Conservation (phyloP, 2,329 filamentous ascomycete species). For the Coniella lustricola region DNA sequence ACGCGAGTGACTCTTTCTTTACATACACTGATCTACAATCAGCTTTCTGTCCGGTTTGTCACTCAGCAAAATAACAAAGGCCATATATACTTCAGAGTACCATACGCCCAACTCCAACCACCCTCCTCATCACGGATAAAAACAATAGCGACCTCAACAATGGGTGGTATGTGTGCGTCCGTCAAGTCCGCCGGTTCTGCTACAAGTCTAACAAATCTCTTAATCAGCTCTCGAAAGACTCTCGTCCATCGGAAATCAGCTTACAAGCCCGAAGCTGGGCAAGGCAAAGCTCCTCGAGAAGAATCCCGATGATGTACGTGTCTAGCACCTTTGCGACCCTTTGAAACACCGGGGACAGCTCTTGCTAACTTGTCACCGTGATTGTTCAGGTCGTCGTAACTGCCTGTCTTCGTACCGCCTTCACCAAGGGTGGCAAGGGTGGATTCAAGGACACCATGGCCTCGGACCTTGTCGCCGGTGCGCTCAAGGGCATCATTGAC, state of each 20-base stretch:
- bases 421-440: constrained; percentile 90
- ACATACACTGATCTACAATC: neutral
- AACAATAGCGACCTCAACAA: constrained; percentile 7
- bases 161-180: constrained; percentile 19
- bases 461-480: constrained; percentile 76
- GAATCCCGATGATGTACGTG: constrained; percentile 57
- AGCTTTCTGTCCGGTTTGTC: neutral
- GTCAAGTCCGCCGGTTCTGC: neutral
- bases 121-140: neutral
- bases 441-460: constrained; percentile 91
- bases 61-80: too few species aligned
- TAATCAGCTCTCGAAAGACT: constrained; percentile 48
- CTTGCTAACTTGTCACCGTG: neutral
- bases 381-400: constrained; percentile 71
- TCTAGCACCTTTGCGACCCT: too few species aligned
- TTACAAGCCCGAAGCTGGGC: constrained; percentile 40
- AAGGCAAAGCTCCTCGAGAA: constrained; percentile 56
- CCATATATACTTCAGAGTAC: too few species aligned
- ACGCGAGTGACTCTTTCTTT: neutral
- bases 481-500: constrained; percentile 72
- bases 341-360: neutral
- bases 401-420: constrained; percentile 80
- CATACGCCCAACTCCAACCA: neutral
- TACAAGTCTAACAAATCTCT: constrained; percentile 1
- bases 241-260: constrained; percentile 55